Percentiles rank a stretch among this genome's conserved stretches.
These are phyloP conservation scores for Xenosphaeropsis pyriputrescens DNA, from an alignment of 2,329 filamentous ascomycete species.

Conservation along the genomic window DNA sequence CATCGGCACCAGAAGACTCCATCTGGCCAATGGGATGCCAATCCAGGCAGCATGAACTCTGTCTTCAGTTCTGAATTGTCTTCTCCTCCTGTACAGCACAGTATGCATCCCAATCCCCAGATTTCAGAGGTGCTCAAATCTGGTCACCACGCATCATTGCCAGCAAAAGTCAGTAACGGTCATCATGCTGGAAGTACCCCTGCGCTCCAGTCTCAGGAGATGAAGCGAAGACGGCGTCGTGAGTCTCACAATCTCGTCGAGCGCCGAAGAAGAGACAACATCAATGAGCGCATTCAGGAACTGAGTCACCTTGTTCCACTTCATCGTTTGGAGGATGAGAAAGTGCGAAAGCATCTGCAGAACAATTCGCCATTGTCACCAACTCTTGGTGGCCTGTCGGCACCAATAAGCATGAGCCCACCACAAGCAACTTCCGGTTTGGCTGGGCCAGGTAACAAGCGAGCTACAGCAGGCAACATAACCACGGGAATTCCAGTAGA, in stretches of 20 bases:
- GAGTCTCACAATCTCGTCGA: constrained; percentile 97
- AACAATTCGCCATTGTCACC: constrained; percentile 86
- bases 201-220: constrained; percentile 65
- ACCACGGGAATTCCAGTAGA: constrained; percentile 86
- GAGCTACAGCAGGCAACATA: constrained; percentile 68
- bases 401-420: constrained; percentile 37
- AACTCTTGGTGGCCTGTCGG: constrained; percentile 49
- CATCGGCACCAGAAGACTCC: constrained; percentile 65
- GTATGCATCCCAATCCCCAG: constrained; percentile 50
- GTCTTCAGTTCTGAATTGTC: constrained; percentile 82
- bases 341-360: constrained; percentile 85
- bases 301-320: constrained; percentile 83
- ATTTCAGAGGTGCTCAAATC: constrained; percentile 84
- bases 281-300: constrained; percentile 97
- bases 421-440: constrained; percentile 79
- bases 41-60: constrained; percentile 68
- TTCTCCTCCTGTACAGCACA: constrained; percentile 53
- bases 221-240: constrained; percentile 78
- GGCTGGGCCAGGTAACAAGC: constrained; percentile 69
- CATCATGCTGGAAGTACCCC: constrained; percentile 11
- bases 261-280: constrained; percentile 87
- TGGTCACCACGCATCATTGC: constrained; percentile 53
- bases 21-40: constrained; percentile 83
- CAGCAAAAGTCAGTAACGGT: constrained; percentile 57
- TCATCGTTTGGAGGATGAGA: constrained; percentile 91